Percentiles rank a stretch among this genome's conserved stretches.
phyloP scores from a whole-genome alignment of 108 stramenopile genomes.

The Poteriospumella lacustris region DNA sequence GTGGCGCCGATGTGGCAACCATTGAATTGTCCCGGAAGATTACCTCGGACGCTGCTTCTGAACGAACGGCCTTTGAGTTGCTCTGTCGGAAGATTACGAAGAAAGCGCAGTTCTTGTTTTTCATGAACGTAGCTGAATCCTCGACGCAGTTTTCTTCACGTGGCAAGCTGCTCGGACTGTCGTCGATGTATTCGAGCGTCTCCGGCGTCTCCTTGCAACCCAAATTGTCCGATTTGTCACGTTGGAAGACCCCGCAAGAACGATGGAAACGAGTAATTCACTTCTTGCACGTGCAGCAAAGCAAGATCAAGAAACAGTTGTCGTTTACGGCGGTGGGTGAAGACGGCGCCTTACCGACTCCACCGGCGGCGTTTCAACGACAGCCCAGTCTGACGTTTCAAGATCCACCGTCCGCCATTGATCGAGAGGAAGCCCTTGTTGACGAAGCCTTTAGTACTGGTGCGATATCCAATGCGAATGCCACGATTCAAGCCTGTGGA shows the following conservation, averaged over 20 bases:
- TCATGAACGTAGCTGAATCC: too few species aligned
- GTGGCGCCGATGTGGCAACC: too few species aligned
- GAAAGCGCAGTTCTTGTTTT: too few species aligned
- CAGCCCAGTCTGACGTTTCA: conserved; percentile 33
- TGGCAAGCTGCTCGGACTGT: too few species aligned
- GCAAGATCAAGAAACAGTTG: conserved; percentile 33
- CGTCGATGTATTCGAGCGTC: too few species aligned
- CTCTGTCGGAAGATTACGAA: too few species aligned
- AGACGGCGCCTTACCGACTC: conserved; percentile 21
- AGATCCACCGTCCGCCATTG: conserved; percentile 28
- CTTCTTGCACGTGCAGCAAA: conserved; percentile 42
- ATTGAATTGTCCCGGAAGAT: too few species aligned
- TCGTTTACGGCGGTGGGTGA: conserved; percentile 25
- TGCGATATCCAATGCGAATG: neutral
- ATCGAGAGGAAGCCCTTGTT: conserved; percentile 21
- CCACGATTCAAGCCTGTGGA: neutral
- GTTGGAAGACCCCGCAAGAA: conserved; percentile 29
- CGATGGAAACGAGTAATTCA: conserved; percentile 47
- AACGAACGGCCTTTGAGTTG: too few species aligned
- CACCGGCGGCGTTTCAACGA: conserved; percentile 29
- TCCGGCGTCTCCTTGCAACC: too few species aligned
- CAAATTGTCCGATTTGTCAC: too few species aligned
- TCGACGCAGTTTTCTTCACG: too few species aligned
- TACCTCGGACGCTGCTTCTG: too few species aligned
- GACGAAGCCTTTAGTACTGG: conserved; percentile 27